phyloP scores from a whole-genome alignment of 441 rosid genomes.

The Arabidopsis hybrid region DNA sequence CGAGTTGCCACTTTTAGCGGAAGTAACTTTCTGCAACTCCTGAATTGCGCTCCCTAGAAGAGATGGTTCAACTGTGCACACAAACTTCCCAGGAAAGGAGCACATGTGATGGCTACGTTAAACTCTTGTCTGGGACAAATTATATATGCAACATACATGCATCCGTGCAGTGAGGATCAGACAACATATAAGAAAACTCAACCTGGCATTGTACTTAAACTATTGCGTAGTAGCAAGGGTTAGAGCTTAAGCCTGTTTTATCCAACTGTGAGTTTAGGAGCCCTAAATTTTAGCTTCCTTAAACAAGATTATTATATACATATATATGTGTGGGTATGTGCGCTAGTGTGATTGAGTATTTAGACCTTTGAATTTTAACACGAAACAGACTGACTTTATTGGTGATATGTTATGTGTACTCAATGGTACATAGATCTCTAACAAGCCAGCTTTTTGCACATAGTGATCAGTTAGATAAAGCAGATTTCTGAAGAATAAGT shows the following conservation, averaged over 20 bases:
- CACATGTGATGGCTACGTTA: constrained; percentile 31
- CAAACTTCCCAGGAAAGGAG: constrained; percentile 68
- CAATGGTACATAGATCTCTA: constrained; percentile 17
- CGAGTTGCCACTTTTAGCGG: constrained; percentile 53
- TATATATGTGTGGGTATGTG: not conserved
- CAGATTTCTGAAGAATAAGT: constrained; percentile 27
- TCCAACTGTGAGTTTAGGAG: constrained; percentile 6
- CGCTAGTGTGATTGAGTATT: not conserved
- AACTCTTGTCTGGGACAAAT: constrained; percentile 22
- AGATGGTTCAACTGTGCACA: constrained; percentile 67
- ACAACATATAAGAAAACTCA: constrained; percentile 23
- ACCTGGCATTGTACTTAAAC: constrained; percentile 17
- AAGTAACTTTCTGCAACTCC: constrained; percentile 68
- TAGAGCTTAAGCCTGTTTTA: constrained; percentile 11
- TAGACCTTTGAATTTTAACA: not conserved
- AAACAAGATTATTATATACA: not conserved
- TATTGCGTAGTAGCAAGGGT: constrained; percentile 1
- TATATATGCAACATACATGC: constrained; percentile 30
- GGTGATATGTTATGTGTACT: constrained; percentile 12
- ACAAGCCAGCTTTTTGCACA: constrained; percentile 21
- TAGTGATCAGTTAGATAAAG: constrained; percentile 29
- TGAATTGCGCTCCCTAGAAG: constrained; percentile 69
- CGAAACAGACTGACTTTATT: constrained; percentile 4
- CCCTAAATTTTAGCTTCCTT: constrained; percentile 15
- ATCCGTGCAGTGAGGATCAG: constrained; percentile 18